Evolutionary conservation across 2,329 filamentous ascomycete species (phyloP).

Genomic region (Phialocephala subalpina): DNA sequence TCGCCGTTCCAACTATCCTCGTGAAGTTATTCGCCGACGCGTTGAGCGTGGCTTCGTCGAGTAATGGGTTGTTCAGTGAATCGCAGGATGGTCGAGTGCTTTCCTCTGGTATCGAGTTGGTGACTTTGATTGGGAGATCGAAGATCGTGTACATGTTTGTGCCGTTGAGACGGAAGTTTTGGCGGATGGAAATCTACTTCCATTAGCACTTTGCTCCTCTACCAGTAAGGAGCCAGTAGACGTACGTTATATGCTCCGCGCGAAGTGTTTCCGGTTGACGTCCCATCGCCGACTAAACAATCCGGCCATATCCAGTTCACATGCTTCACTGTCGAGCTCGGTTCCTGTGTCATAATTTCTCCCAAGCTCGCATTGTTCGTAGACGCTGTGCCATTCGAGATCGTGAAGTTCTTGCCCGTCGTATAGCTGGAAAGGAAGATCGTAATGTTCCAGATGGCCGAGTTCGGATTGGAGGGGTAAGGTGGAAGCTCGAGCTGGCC

Average conservation of each 20-base stretch:
- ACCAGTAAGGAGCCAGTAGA: background rate
- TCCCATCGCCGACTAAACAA: constrained; percentile 67
- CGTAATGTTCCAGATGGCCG: constrained; percentile 68
- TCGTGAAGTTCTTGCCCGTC: constrained; percentile 72
- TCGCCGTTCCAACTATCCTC: constrained; percentile 37
- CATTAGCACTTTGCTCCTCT: constrained; percentile 18
- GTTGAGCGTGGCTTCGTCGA: constrained; percentile 55
- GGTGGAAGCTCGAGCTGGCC: constrained; percentile 68
- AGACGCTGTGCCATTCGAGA: constrained; percentile 67
- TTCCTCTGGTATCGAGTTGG: constrained; percentile 64
- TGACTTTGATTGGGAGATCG: constrained; percentile 73
- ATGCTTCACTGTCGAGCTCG: constrained; percentile 75
- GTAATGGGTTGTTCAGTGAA: constrained; percentile 58
- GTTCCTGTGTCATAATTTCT: constrained; percentile 69
- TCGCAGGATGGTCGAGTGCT: constrained; percentile 57
- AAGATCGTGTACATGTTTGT: constrained; percentile 74
- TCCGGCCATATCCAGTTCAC: constrained; percentile 77
- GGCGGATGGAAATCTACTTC: constrained; percentile 71
- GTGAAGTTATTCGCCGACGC: constrained; percentile 44
- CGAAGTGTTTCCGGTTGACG: constrained; percentile 49
- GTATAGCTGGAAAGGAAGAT: constrained; percentile 71
- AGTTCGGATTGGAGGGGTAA: constrained; percentile 59
- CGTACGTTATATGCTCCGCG: constrained; percentile 68
- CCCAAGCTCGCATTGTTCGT: constrained; percentile 62
- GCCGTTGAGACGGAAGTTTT: constrained; percentile 72